Base-by-base conservation (phyloP, 1,139 yeast genomes). In the Debaryomyces sp. region DNA sequence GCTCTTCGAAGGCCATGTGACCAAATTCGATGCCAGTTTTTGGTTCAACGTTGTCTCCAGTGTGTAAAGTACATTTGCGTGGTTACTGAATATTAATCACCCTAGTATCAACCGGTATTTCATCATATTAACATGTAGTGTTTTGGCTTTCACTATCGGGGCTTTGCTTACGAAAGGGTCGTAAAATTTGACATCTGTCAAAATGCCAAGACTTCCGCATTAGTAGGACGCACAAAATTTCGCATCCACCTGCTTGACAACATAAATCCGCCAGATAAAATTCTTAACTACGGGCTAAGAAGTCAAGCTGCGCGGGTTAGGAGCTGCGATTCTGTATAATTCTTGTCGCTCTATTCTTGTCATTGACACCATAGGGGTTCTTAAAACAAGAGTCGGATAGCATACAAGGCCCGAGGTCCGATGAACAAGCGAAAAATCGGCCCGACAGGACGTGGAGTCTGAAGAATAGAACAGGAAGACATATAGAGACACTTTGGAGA, bases 171-270 rank as follows among this genome's bases (percentile, higher is more conserved):
- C 23, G n/a, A 12, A 35, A 18, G 13, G 13, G 38, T 21, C 38
- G 38, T 35, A 35, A 21, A 35, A 27, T 35, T 35, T 35, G 38
- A 35, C 38, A 35, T 35, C 38, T 35, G 38, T 35, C 38, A 35
- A 35, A 26, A 35, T 35, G 38, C 38, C 38, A 35, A 35, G 38
- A 35, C 38, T 21, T 35, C 38, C 22, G 23, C 15, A 17, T 10
- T 35, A 22, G 38, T 35, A 35, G 27, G 9, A 35, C 17, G 38
- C 23, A 21, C 15, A 7, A 35, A 21, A 17, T 22, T 35, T 35
- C 24, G n/a, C 38, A 21, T n/a, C 26, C 38, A 22, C 38, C 3
- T 35, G 26, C 26, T 21, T 35, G 38, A 35, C 38, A 35, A 35
- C 38, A 35, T 35, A 22, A 21, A 5, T 35, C 38, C 38, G 38